Evolutionary conservation across 106 monocot species (phyloP), one percentile per base, ranked within the genome.

Genomic region (Acanthochlamys bracteata): DNA sequence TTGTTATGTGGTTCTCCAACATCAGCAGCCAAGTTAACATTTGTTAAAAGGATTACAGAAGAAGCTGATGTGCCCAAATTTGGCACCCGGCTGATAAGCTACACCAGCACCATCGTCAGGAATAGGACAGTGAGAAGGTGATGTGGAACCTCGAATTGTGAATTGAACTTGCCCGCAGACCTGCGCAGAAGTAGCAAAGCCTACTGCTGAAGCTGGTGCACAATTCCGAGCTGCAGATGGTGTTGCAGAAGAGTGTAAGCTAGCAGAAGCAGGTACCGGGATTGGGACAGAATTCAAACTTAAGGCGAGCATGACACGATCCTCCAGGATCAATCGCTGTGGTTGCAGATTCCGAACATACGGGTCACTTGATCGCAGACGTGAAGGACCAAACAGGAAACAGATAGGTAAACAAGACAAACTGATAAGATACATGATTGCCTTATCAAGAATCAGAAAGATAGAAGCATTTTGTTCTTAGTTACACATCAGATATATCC

Each of bases 361-460:
- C 61, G 69, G 77, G 42, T 69, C 80, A 64, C 47, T 66, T 63
- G 71, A 42, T 19, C 46, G 53, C 20, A 23, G 51, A 82, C 73
- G 63, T 73, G 52, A 20, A 53, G 45, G 39, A 21, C 10, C 8
- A 26, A 46, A 52, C 49, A 52, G 13, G 25, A 25, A 52, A 49
- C 12, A 47, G 8, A 51, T 65, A 49, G 49, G 15, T 49, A 10
- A 49, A 49, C 15, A 2, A 12, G 10, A 17, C 12, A 4, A 49
- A 49, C 3, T 49, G 15, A 12, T 49, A 14, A 49, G 49, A 10
- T 49, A 14, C 3, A 49, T 7, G 41, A 13, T 20, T 15, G 20
- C 11, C 14, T 21, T 10, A 58, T 10, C 56, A 42, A 57, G 20
- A 42, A 6, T 45, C 42, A 63, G 42, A 49, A 49, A 14, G 49